These are phyloP conservation scores for Serendipita sp. DNA, from an alignment of 768 basidiomycete species.

Conservation along the genomic window DNA sequence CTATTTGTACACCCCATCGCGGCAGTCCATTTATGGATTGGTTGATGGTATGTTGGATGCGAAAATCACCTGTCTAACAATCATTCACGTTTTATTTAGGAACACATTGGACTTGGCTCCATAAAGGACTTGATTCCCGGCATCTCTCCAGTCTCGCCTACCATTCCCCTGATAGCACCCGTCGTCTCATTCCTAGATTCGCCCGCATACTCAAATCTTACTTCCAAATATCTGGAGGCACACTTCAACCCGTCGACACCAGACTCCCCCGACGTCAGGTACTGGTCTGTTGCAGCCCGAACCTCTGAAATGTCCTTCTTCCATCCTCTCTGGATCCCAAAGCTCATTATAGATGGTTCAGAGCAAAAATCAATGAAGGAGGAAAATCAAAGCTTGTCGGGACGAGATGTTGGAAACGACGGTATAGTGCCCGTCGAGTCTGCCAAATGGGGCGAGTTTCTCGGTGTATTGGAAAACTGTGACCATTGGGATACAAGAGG, in stretches of 20 bases:
- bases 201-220: conserved; percentile 90
- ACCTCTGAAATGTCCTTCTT: conserved; percentile 39
- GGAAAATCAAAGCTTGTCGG: conserved; percentile 5
- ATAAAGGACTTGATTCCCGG: conserved; percentile 11
- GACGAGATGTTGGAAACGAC: conserved; percentile 61
- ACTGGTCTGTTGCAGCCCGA: conserved; percentile 84
- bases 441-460: conserved; percentile 90
- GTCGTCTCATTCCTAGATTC: conserved; percentile 82
- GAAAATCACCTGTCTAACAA: conserved; percentile 4
- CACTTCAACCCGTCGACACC: conserved; percentile 75
- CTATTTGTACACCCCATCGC: conserved; percentile 83
- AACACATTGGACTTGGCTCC: conserved; percentile 77
- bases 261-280: conserved; percentile 60
- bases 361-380: conserved; percentile 40
- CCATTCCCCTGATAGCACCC: not conserved
- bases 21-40: conserved; percentile 99
- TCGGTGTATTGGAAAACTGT: conserved; percentile 75
- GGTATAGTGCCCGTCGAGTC: conserved; percentile 84
- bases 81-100: conserved; percentile 26
- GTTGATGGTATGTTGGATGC: conserved; percentile 54
- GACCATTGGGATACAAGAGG: conserved; percentile 98
- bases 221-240: conserved; percentile 60
- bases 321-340: conserved; percentile 96
- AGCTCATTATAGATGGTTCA: conserved; percentile 78
- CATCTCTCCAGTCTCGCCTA: conserved; percentile 1